phyloP scores from a whole-genome alignment of 2,329 filamentous ascomycete genomes.

The Botryotinia globosa region DNA sequence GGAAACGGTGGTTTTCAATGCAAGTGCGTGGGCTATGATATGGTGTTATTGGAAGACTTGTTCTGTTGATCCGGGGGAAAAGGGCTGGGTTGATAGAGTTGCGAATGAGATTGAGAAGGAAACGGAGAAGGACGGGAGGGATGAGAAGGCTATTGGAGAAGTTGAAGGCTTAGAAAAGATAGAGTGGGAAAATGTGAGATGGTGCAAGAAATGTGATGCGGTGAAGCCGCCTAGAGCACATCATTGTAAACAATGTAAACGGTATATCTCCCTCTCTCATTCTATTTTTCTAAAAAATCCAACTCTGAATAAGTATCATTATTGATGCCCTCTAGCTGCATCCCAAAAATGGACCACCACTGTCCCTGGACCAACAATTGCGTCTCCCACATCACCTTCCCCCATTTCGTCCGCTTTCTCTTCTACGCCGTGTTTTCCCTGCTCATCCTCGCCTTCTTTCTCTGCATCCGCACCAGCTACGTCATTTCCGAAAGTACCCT shows the following conservation, averaged over 20 bases:
- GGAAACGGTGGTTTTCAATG: slow-evolving; percentile 65
- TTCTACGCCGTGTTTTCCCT: slow-evolving; percentile 60
- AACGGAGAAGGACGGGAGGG: slow-evolving; percentile 6
- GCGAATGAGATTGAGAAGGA: slow-evolving; percentile 4
- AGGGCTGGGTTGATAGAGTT: slow-evolving; percentile 38
- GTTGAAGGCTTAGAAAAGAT: slow-evolving; percentile 18
- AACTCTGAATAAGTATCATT: no score
- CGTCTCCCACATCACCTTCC: slow-evolving; percentile 77
- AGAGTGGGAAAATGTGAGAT: slow-evolving; percentile 43
- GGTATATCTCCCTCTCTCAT: slow-evolving; percentile 41
- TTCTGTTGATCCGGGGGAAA: slow-evolving; percentile 56
- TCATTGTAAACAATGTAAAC: slow-evolving; percentile 74
- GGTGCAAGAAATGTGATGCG: slow-evolving; percentile 74
- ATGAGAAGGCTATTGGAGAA: slow-evolving; percentile 32
- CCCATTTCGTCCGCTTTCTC: slow-evolving; percentile 79
- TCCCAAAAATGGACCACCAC: slow-evolving; percentile 83
- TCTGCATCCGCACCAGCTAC: slow-evolving; percentile 56
- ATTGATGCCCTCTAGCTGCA: slow-evolving; percentile 48
- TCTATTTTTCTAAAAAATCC: neutral
- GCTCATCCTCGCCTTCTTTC: slow-evolving; percentile 58
- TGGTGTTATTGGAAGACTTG: slow-evolving; percentile 62
- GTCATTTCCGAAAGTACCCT: slow-evolving; percentile 66
- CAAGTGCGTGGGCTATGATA: slow-evolving; percentile 46
- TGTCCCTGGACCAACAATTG: slow-evolving; percentile 85
- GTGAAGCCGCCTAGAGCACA: slow-evolving; percentile 76